Conservation (phyloP, 192 early-diverging fungal genomes). For the Backusella sp. region DNA sequence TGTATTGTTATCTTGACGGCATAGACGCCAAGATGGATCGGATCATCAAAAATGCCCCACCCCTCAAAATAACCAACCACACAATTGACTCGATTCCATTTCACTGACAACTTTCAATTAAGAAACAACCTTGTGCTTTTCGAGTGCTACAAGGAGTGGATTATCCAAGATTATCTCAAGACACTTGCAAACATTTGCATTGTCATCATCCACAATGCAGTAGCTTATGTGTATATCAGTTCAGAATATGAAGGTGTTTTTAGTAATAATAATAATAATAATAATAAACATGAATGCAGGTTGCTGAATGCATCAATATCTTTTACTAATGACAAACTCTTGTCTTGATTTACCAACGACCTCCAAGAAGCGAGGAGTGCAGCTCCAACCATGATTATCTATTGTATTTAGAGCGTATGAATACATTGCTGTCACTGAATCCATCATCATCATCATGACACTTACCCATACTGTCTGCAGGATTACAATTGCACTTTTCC, state of each 20-base stretch:
- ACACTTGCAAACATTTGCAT: background rate
- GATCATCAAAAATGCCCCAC: background rate
- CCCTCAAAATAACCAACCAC: background rate
- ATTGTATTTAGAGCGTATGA: too few relatives aligned
- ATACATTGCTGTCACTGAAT: too few relatives aligned
- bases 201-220: background rate
- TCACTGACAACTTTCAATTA: background rate
- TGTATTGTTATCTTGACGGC: background rate
- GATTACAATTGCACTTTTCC: slow-evolving; percentile 22
- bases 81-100: background rate
- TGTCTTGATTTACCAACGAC: background rate
- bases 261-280: too few relatives aligned
- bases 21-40: background rate
- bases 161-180: background rate
- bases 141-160: background rate
- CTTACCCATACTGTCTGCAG: slow-evolving; percentile 25
- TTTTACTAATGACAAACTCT: background rate
- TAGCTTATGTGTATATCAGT: background rate
- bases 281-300: too few relatives aligned
- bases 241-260: background rate
- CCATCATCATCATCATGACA: background rate
- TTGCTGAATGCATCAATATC: background rate
- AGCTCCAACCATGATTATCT: background rate
- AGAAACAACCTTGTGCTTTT: background rate
- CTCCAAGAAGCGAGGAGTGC: background rate